Evolutionary conservation across 73 alveolate species (phyloP).

Genomic region (Tetrahymena malaccensis): DNA sequence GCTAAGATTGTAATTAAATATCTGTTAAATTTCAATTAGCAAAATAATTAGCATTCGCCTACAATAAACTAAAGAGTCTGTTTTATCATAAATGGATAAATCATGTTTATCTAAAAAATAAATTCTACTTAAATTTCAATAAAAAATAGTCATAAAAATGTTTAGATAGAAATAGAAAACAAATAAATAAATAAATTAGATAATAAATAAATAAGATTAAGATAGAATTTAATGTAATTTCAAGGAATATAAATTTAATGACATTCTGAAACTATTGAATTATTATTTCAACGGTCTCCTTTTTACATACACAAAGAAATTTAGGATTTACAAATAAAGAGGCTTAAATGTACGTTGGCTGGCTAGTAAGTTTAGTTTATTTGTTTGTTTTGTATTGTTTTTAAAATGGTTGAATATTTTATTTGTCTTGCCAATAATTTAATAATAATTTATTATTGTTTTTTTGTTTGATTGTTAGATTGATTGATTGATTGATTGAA

Average conservation of each 20-base stretch:
- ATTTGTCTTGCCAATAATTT: too few relatives aligned
- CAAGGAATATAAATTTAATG: neutral
- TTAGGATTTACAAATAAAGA: neutral
- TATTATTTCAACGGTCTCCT: neutral
- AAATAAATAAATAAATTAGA: neutral
- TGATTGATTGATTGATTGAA: neutral
- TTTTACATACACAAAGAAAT: neutral
- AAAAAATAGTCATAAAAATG: neutral
- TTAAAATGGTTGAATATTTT: too few relatives aligned
- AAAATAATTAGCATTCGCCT: too few relatives aligned
- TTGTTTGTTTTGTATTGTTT: too few relatives aligned
- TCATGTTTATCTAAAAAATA: too few relatives aligned
- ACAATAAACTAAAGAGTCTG: too few relatives aligned
- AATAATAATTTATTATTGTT: neutral
- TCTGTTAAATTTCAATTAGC: neutral
- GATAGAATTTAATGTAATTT: neutral
- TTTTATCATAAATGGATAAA: too few relatives aligned
- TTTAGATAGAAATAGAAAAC: neutral
- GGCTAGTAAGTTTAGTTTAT: neutral
- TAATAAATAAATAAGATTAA: neutral
- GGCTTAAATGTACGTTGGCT: neutral
- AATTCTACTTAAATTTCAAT: neutral
- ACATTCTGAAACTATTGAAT: neutral
- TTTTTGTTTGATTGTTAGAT: too few relatives aligned
- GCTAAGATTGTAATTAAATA: too few relatives aligned